Base-by-base conservation (phyloP, 2,329 filamentous ascomycete species). In the Rutstroemia sp. region DNA sequence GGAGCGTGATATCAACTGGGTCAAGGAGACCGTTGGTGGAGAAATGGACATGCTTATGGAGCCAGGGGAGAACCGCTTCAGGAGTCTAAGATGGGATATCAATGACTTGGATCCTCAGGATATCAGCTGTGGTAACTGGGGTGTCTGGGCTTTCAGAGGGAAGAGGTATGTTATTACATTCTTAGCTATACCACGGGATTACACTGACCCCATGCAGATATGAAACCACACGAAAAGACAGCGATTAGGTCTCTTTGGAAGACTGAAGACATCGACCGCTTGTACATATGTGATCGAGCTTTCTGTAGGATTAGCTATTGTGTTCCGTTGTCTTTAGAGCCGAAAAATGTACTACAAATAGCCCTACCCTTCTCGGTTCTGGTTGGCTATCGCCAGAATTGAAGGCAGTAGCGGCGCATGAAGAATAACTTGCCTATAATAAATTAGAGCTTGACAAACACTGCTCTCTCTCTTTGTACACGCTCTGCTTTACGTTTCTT, bases 81-180 rank as follows among this genome's bases (percentile, higher is more conserved):
- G 92, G 67, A 99, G 94, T 74, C 73, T 96, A 70, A 80, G 92
- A 66, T 99, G 95, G 95, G 95, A 99, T 73, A 72, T 99, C 67
- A 96, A 99, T 68, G 95, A 99, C 68, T 75, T 94, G 61, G 94
- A 96, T 70, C 92, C 92, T 6, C 89, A 95, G 69, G 94, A 97
- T 72, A 78, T 97, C 60, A 96, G 87, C 65, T 95, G 90, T 68
- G 92, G 94, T 55, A 99, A 99, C 72, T 99, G 91, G 90, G 94
- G 94, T 10, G 78, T 96, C 2, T 99, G 95, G 90, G 91, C 87
- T 14, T 99, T 99, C 77, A 83, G 94, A 73, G 94, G 94, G 65
- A 99, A 99, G 83, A 87, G 92, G 83, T 96, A 81, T 65, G 82
- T 51, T 21, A 8, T 16, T 30, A 34, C 5, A 16, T 48, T 7